Evolutionary conservation across 352 stramenopile species (phyloP).

Genomic region (Phytopythium boreale): DNA sequence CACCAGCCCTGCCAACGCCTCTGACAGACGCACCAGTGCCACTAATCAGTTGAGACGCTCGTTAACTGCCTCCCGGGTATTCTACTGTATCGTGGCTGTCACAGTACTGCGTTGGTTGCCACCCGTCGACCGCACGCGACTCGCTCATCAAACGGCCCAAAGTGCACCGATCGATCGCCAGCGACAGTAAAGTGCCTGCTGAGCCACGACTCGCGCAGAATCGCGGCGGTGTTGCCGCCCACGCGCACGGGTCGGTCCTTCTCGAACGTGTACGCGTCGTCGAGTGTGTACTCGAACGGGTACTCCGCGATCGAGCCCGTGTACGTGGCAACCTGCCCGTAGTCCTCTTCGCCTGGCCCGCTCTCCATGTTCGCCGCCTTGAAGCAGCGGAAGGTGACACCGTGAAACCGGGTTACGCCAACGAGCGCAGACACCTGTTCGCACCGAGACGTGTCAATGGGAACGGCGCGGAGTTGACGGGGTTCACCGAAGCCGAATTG

Average conservation of each 20-base stretch:
- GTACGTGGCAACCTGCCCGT: slow-evolving; percentile 91
- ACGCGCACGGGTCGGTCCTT: slow-evolving; percentile 69
- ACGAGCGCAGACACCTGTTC: slow-evolving; percentile 59
- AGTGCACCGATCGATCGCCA: slow-evolving; percentile 80
- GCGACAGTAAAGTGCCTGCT: slow-evolving; percentile 84
- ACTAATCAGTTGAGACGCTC: neutral
- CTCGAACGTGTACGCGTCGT: slow-evolving; percentile 80
- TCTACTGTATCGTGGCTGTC: no score
- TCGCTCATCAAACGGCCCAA: slow-evolving; percentile 35
- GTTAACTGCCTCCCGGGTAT: no score
- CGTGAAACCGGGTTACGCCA: slow-evolving; percentile 81
- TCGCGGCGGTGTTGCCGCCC: slow-evolving; percentile 86
- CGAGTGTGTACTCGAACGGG: slow-evolving; percentile 61
- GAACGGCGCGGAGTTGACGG: slow-evolving; percentile 77
- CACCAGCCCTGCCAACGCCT: no score
- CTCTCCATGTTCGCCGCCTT: slow-evolving; percentile 68
- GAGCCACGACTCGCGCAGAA: slow-evolving; percentile 71
- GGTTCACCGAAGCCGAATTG: slow-evolving; percentile 85
- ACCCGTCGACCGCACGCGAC: neutral
- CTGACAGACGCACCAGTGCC: no score
- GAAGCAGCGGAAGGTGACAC: slow-evolving; percentile 89
- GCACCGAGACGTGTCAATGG: slow-evolving; percentile 61
- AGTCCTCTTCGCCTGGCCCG: slow-evolving; percentile 85
- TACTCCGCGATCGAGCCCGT: slow-evolving; percentile 82
- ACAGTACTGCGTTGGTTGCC: no score